phyloP scores from a whole-genome alignment of 169 alveolate genomes.

The Besnoitia besnoiti region DNA sequence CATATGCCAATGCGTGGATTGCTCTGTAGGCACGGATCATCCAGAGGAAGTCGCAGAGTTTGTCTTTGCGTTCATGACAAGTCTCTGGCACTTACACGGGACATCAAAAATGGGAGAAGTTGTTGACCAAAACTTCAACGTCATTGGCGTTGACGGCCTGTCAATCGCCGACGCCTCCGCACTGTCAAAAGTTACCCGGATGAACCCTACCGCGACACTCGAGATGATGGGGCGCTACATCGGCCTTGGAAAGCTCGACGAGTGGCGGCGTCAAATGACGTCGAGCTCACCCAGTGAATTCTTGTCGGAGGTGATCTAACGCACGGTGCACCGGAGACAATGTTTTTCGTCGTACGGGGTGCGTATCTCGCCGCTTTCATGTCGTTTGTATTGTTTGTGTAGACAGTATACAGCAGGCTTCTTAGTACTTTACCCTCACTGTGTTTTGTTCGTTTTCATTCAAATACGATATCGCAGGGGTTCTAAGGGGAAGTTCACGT shows the following conservation, averaged over 20 bases:
- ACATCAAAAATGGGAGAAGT: conserved; percentile 57
- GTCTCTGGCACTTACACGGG: conserved; percentile 58
- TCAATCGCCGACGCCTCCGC: conserved; percentile 50
- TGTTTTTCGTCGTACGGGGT: background rate
- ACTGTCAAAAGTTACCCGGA: conserved; percentile 10
- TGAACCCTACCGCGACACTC: conserved; percentile 61
- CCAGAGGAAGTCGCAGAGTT: conserved; percentile 42
- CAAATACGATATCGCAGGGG: too few relatives aligned
- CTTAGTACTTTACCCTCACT: background rate
- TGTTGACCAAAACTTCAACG: conserved; percentile 33
- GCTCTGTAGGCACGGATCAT: conserved; percentile 33
- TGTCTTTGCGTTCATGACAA: conserved; percentile 43
- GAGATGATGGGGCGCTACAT: conserved; percentile 53
- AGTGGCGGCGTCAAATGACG: background rate
- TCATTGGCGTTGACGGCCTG: conserved; percentile 17
- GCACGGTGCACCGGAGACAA: background rate
- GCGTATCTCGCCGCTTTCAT: background rate
- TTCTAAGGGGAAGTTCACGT: too few relatives aligned
- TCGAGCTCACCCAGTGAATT: background rate
- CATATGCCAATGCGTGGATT: background rate
- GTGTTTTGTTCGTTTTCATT: too few relatives aligned
- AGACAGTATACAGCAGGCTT: background rate
- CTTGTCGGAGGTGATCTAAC: background rate
- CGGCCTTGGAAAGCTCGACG: background rate
- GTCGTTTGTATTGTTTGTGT: background rate